phyloP scores from a whole-genome alignment of 73 alveolate species.

The Paramecium pentaurelia region DNA sequence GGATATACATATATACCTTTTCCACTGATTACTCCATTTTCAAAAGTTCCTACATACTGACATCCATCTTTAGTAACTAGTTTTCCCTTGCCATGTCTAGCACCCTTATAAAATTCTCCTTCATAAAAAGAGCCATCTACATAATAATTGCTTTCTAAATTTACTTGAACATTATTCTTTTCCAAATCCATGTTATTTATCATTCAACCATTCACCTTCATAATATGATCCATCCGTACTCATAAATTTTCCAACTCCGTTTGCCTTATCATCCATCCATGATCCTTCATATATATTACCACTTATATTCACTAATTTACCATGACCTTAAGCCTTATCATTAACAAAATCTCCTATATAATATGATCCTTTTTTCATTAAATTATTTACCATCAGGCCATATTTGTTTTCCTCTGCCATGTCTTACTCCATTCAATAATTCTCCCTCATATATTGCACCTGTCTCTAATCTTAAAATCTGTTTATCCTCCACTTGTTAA shows the following conservation, averaged over 20 bases:
- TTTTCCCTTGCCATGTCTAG: slow-evolving; percentile 81
- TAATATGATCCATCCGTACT: slow-evolving; percentile 47
- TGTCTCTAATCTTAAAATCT: background rate
- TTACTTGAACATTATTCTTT: slow-evolving; percentile 36
- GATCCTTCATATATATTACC: slow-evolving; percentile 75
- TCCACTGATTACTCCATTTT: slow-evolving; percentile 71
- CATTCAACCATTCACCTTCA: slow-evolving; percentile 61
- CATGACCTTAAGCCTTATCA: slow-evolving; percentile 54
- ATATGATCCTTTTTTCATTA: background rate
- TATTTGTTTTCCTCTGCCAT: slow-evolving; percentile 48
- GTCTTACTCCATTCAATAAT: slow-evolving; percentile 48
- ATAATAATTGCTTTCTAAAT: background rate
- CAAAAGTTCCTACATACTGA: slow-evolving; percentile 74
- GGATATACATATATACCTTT: slow-evolving; percentile 56
- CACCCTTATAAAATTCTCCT: slow-evolving; percentile 74
- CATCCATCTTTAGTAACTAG: slow-evolving; percentile 74
- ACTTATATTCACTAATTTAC: slow-evolving; percentile 69
- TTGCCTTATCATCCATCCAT: slow-evolving; percentile 60
- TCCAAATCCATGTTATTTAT: slow-evolving; percentile 51
- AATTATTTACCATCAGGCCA: slow-evolving; percentile 57
- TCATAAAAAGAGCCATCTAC: slow-evolving; percentile 73
- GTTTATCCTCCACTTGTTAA: background rate
- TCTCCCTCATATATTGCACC: slow-evolving; percentile 42
- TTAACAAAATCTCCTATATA: slow-evolving; percentile 42
- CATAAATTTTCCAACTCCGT: slow-evolving; percentile 29